Evolutionary conservation across 768 basidiomycete species (phyloP).

Genomic region (Rickenella mellea): DNA sequence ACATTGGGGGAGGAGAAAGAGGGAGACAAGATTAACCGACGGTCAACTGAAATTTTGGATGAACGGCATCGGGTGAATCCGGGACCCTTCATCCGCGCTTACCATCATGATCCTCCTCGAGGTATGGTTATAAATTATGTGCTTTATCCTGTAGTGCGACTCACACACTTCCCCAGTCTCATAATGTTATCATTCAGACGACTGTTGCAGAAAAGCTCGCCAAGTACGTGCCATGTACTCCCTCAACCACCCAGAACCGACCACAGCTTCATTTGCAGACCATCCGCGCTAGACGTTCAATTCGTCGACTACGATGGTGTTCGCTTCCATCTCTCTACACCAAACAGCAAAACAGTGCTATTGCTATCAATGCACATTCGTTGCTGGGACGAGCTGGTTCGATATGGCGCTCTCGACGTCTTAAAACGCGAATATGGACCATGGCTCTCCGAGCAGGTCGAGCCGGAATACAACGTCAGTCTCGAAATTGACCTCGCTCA

Average conservation of each 20-base stretch:
- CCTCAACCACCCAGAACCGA: slow-evolving; percentile 9
- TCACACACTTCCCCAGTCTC: slow-evolving; percentile 36
- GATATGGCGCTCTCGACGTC: slow-evolving; percentile 76
- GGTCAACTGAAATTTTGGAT: no score
- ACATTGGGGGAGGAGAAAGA: background rate
- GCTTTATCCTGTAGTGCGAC: slow-evolving; percentile 1
- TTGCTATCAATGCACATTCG: slow-evolving; percentile 93
- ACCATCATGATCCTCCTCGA: slow-evolving; percentile 77
- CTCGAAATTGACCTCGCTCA: slow-evolving; percentile 83
- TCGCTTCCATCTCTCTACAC: slow-evolving; percentile 86
- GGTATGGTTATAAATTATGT: slow-evolving; percentile 29
- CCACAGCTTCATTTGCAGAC: slow-evolving; percentile 37
- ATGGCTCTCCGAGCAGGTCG: slow-evolving; percentile 55
- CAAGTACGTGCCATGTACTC: slow-evolving; percentile 47
- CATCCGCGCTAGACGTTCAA: slow-evolving; percentile 83
- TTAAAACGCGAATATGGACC: slow-evolving; percentile 77
- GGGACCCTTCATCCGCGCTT: no score
- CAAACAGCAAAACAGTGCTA: slow-evolving; percentile 71
- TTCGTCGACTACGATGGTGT: slow-evolving; percentile 99
- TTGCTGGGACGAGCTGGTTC: slow-evolving; percentile 90
- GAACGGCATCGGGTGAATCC: no score
- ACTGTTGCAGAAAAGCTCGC: slow-evolving; percentile 78
- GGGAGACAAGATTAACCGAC: background rate
- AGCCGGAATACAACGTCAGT: slow-evolving; percentile 85
- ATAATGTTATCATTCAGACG: slow-evolving; percentile 88